A percentile compares a stretch with the other conserved stretches of the same genome.
These are phyloP conservation scores for Lecanosticta acicola DNA, from an alignment of 2,329 filamentous ascomycete species.

Conservation along the genomic window DNA sequence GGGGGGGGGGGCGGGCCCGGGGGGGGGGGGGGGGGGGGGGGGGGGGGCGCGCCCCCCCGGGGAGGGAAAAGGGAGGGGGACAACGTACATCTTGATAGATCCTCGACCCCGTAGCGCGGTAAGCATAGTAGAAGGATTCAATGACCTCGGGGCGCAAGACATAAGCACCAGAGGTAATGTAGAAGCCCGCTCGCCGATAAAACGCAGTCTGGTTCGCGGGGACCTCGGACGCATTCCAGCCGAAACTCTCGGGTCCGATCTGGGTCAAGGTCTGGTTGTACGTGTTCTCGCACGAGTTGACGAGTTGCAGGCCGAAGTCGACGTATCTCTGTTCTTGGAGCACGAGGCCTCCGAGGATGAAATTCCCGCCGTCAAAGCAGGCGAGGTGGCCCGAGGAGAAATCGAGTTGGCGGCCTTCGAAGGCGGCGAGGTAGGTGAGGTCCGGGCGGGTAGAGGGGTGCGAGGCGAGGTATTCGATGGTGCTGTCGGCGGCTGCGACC, in stretches of 20 bases:
- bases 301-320: conserved; percentile 66
- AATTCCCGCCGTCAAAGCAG: conserved; percentile 80
- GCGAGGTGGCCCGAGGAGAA: conserved; percentile 52
- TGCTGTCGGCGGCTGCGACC: conserved; percentile 68
- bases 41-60: too few species aligned
- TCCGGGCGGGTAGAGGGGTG: conserved; percentile 62
- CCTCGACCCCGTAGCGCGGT: conserved; percentile 18
- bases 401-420: conserved; percentile 40
- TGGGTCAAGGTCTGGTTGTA: conserved; percentile 63
- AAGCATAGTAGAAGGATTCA: conserved; percentile 24
- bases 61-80: background rate
- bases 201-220: conserved; percentile 47
- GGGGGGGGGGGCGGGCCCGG: background rate
- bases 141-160: conserved; percentile 52
- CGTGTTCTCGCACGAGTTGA: conserved; percentile 67
- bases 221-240: conserved; percentile 34
- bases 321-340: conserved; percentile 62
- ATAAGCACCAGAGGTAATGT: conserved; percentile 57
- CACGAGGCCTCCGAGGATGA: conserved; percentile 72
- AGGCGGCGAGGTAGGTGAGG: conserved; percentile 64
- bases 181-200: conserved; percentile 66
- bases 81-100: conserved; percentile 19
- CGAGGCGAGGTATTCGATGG: conserved; percentile 64
- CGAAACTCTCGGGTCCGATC: conserved; percentile 66
- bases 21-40: too few species aligned